Percentiles rank a stretch among this genome's conserved stretches.
Conservation (phyloP, 106 monocot genomes). For the Platanthera zijinensis region DNA sequence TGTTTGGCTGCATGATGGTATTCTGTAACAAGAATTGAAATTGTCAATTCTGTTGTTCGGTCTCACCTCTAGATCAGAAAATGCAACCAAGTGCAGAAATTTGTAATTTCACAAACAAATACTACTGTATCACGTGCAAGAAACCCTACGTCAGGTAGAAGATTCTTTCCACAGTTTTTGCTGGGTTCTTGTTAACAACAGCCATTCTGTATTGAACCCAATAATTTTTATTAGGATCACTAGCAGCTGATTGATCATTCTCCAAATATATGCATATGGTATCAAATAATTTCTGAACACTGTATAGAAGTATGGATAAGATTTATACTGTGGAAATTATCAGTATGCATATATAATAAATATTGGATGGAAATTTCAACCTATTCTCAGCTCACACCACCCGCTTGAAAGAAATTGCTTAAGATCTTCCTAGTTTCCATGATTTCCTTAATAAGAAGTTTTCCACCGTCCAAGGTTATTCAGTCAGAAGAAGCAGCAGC, state of each 20-base stretch:
- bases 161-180: conserved; percentile 97
- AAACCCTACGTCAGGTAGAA: conserved; percentile 97
- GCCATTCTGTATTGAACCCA: conserved; percentile 95
- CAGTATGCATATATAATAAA: not conserved
- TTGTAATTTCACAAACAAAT: too few species aligned
- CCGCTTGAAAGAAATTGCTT: conserved; percentile 92
- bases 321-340: conserved; percentile 1
- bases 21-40: too few species aligned
- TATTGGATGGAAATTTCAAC: conserved; percentile 21
- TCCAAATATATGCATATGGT: conserved; percentile 99
- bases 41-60: too few species aligned
- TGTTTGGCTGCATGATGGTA: too few species aligned
- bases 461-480: conserved; percentile 92
- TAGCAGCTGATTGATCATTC: conserved; percentile 83
- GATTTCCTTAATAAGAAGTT: conserved; percentile 97
- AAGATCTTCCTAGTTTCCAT: conserved; percentile 98
- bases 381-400: conserved; percentile 96
- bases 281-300: conserved; percentile 97
- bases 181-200: conserved; percentile 70
- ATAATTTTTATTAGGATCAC: conserved; percentile 88
- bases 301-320: conserved; percentile 16
- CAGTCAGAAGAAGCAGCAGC: too few species aligned
- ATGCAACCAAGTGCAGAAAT: too few species aligned
- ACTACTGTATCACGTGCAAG: conserved; percentile 79
- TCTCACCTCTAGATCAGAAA: too few species aligned